These are phyloP conservation scores for Chondrus crispus DNA, from an alignment of 23 red algal species.

Conservation along the genomic window DNA sequence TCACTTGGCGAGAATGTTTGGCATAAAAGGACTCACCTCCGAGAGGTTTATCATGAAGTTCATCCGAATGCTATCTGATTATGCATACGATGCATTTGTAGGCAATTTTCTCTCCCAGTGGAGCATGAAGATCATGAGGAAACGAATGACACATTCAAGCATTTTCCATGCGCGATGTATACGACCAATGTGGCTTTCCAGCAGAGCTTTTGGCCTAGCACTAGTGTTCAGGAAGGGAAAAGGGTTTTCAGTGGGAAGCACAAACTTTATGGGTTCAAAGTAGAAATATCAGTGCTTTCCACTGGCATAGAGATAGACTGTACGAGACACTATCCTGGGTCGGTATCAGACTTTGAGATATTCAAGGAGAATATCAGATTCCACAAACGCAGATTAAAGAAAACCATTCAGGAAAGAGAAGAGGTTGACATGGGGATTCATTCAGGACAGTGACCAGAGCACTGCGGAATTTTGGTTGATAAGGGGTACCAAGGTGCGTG, in stretches of 20 bases:
- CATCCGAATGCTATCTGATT: background rate
- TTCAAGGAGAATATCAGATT: background rate
- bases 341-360: background rate
- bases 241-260: background rate
- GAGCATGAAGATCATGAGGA: background rate
- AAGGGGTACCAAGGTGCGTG: background rate
- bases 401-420: background rate
- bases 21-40: background rate
- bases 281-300: background rate
- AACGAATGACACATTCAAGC: background rate
- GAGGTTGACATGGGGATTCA: background rate
- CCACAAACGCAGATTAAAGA: background rate
- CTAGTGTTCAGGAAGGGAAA: background rate
- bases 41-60: background rate
- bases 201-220: background rate
- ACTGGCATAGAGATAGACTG: background rate
- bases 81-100: background rate
- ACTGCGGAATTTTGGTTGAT: background rate
- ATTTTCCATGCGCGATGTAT: background rate
- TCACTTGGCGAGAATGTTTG: background rate
- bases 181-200: background rate
- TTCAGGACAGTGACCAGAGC: background rate
- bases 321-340: background rate
- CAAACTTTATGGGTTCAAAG: background rate
- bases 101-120: background rate